These are phyloP conservation scores for Vicia sativa DNA, from an alignment of 306 rosid genomes.

Conservation along the genomic window DNA sequence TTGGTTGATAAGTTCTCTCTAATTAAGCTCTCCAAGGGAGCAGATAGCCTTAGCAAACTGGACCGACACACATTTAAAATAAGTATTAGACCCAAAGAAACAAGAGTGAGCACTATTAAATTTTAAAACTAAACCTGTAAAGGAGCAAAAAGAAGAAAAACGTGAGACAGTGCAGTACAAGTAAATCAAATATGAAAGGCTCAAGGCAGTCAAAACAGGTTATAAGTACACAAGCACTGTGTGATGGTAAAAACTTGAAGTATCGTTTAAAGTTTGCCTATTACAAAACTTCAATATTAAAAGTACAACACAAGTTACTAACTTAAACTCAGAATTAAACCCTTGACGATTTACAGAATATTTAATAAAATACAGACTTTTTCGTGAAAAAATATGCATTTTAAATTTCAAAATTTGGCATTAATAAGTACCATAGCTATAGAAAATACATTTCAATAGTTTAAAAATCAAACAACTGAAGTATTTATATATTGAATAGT, in stretches of 20 bases:
- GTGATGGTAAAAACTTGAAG: conserved; percentile 13
- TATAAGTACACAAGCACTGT: conserved; percentile 16
- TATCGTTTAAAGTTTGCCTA: conserved; percentile 5
- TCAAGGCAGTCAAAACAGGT: conserved; percentile 11
- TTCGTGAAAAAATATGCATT: background rate
- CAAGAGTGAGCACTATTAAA: conserved; percentile 26
- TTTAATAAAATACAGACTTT: conserved; percentile 25
- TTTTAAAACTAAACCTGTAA: conserved; percentile 32
- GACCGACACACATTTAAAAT: conserved; percentile 43
- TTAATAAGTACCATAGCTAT: conserved; percentile 13
- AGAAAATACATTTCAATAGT: conserved; percentile 5
- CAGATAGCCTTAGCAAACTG: conserved; percentile 85
- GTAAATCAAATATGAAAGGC: conserved; percentile 23
- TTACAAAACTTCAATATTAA: conserved; percentile 32
- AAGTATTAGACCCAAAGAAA: conserved; percentile 36
- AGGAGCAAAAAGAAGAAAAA: background rate
- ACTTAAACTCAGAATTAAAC: conserved; percentile 11
- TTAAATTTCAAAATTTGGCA: conserved; percentile 26
- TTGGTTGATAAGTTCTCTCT: conserved; percentile 78
- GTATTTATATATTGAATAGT: conserved; percentile 17
- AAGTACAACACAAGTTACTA: conserved; percentile 28
- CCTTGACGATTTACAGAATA: conserved; percentile 17
- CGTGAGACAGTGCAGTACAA: conserved; percentile 18
- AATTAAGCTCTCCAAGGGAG: conserved; percentile 82
- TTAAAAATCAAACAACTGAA: conserved; percentile 6